These are phyloP conservation scores for Sphagnum magellanicum DNA, from an alignment of 228 moss, liverwort and hornwort genomes.

Conservation along the genomic window DNA sequence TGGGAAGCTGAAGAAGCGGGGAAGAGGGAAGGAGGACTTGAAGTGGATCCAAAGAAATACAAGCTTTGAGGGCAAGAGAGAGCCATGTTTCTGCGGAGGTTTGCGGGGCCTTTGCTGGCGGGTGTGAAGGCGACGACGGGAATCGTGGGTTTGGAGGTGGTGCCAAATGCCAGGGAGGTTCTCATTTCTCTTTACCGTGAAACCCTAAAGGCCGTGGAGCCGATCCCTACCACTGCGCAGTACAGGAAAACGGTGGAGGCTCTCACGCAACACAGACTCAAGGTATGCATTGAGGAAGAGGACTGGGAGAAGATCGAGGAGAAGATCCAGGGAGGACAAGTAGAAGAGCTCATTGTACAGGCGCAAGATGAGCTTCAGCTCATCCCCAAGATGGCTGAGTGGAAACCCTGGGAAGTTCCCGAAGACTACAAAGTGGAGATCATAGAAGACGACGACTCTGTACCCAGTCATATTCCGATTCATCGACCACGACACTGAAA, in stretches of 20 bases:
- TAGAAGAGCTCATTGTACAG: constrained; percentile 94
- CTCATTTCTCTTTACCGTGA: constrained; percentile 74
- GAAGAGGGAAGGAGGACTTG: too few species aligned
- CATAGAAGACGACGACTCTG: constrained; percentile 66
- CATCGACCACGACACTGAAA: constrained; percentile 23
- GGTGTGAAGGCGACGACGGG: constrained; percentile 77
- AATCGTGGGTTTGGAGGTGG: constrained; percentile 72
- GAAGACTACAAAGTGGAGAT: constrained; percentile 75
- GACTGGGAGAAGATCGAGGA: constrained; percentile 85
- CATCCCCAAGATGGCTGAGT: constrained; percentile 91
- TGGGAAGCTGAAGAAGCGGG: too few species aligned
- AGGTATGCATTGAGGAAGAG: constrained; percentile 79
- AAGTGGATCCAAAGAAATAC: too few species aligned
- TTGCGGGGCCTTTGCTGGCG: constrained; percentile 69
- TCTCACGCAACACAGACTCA: constrained; percentile 69
- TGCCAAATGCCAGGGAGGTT: constrained; percentile 76
- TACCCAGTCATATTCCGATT: constrained; percentile 72
- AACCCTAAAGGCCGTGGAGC: constrained; percentile 67
- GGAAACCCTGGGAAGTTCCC: constrained; percentile 95
- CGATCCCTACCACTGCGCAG: constrained; percentile 78
- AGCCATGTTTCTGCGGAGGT: constrained; percentile 79
- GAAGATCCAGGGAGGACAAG: constrained; percentile 76
- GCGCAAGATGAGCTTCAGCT: constrained; percentile 86
- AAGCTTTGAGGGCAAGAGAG: too few species aligned
- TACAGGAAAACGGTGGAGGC: constrained; percentile 90